Base-by-base conservation (phyloP, 176 grass and related monocot species). In the Chrysopogon serrulatus region DNA sequence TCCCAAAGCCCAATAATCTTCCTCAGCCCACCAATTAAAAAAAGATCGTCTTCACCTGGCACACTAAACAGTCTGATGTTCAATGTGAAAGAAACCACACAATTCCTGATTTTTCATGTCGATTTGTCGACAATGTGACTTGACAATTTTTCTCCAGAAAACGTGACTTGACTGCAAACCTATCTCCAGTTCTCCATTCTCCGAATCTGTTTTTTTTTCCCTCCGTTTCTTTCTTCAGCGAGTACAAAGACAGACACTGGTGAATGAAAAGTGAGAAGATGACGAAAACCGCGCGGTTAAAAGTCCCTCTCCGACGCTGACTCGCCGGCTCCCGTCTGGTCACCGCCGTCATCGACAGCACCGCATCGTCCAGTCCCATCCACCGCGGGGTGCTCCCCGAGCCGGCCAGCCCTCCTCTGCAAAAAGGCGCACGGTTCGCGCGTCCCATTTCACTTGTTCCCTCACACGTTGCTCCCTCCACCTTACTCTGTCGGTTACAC, bases 281-380 rank as follows among this genome's bases (percentile, higher is more conserved):
- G 53, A 18, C 10, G 60, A 56, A 13, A 60, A 41, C 33, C n/a
- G 85, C 60, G 28, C 32, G 49, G 60, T 54, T 43, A 27, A 16
- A 24, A 18, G 48, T 59, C 78, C 56, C 42, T 76, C 71, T 79
- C 74, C 51, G 66, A 79, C 23, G 31, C 14, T 47, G 84, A 86
- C 65, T 76, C 23, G 37, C 51, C 83, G 48, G 74, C 36, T 60
- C 65, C 65, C 65, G 49, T 4, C 56, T 21, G 7, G 32, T 34
- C 60, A 17, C 36, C 45, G 23, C 78, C n/a, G 21, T 19, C 51
- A 44, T 23, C 34, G 8, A 60, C 74, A 8, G 8, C 54, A 5
- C 23, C 35, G 16, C 35, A 3, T 42, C 17, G 27, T 60, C 5
- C 34, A 53, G 28, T 53, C 28, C 17, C 72, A 34, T 85, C 47